Conservation (phyloP, 2,329 filamentous ascomycete species). For the Waltergamsia citrina region DNA sequence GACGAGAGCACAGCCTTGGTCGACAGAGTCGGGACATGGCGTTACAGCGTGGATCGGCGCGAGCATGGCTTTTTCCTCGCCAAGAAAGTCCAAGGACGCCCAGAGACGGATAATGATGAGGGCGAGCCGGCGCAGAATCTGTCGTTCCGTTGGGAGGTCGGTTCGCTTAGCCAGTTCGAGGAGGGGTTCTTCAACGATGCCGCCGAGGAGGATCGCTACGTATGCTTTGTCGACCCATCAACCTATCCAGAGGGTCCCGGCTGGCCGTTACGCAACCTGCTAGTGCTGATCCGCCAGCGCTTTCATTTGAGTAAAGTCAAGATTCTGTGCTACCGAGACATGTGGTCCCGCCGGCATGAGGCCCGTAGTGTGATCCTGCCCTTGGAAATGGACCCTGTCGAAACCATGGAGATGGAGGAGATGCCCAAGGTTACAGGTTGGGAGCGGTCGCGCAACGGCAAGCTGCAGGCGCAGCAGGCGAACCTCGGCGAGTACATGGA, state of each 20-base stretch:
- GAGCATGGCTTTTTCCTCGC: slow-evolving; percentile 96
- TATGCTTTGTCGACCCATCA: slow-evolving; percentile 87
- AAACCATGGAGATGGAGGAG: slow-evolving; percentile 31
- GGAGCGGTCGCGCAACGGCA: slow-evolving; percentile 76
- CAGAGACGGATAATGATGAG: slow-evolving; percentile 31
- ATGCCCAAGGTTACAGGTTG: slow-evolving; percentile 93
- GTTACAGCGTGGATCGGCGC: slow-evolving; percentile 67
- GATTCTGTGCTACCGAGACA: slow-evolving; percentile 84
- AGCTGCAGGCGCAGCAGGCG: slow-evolving; percentile 67
- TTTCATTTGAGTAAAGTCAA: slow-evolving; percentile 72
- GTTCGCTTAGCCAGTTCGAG: slow-evolving; percentile 69
- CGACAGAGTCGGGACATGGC: slow-evolving; percentile 80
- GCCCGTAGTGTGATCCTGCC: slow-evolving; percentile 72
- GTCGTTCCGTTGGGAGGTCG: slow-evolving; percentile 69
- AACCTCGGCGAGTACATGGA: slow-evolving; percentile 93
- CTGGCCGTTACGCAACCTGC: slow-evolving; percentile 85
- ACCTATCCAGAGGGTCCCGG: slow-evolving; percentile 81
- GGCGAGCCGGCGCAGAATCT: slow-evolving; percentile 37
- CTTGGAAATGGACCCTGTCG: slow-evolving; percentile 43
- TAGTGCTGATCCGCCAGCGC: slow-evolving; percentile 74
- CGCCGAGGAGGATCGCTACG: slow-evolving; percentile 63
- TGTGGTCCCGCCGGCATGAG: slow-evolving; percentile 66
- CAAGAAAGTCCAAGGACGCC: slow-evolving; percentile 55
- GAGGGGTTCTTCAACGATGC: slow-evolving; percentile 75
- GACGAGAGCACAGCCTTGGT: slow-evolving; percentile 72